Evolutionary conservation across 768 basidiomycete species (phyloP).

Genomic region (Candolleomyces efflorescens): DNA sequence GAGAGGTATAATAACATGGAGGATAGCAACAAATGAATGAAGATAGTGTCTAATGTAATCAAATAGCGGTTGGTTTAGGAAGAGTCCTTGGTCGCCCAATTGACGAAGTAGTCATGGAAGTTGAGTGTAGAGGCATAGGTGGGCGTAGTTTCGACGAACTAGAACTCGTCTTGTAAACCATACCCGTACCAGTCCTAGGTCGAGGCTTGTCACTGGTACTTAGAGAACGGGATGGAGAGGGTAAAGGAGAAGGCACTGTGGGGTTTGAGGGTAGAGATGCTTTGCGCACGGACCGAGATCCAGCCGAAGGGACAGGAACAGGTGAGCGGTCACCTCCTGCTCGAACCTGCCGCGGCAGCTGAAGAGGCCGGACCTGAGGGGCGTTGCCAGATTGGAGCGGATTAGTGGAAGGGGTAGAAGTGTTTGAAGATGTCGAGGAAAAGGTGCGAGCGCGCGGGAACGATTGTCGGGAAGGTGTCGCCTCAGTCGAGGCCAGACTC

Average conservation of each 20-base stretch:
- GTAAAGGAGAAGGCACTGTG: background rate
- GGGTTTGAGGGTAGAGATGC: constrained; percentile 5
- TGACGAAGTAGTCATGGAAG: constrained; percentile 1
- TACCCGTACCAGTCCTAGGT: constrained; percentile 67
- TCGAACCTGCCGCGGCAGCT: constrained; percentile 23
- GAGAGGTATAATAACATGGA: background rate
- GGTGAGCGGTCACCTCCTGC: constrained; percentile 26
- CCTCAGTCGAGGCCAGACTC: constrained; percentile 1
- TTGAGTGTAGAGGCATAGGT: constrained; percentile 2
- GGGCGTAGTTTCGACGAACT: constrained; percentile 4
- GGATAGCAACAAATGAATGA: background rate
- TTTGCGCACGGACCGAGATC: background rate
- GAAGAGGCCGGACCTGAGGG: constrained; percentile 23
- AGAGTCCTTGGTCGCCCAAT: constrained; percentile 4
- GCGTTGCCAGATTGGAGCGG: constrained; percentile 13
- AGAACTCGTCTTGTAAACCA: constrained; percentile 52
- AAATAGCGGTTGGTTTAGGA: background rate
- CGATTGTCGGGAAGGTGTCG: constrained; percentile 6
- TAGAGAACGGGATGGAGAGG: background rate
- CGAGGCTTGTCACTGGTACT: constrained; percentile 30
- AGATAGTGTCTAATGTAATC: background rate
- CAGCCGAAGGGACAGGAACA: constrained; percentile 28
- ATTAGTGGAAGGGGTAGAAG: constrained; percentile 10
- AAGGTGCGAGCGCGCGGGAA: constrained; percentile 23
- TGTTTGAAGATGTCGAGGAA: constrained; percentile 14